Percentiles rank a stretch among this genome's conserved stretches.
Conservation (phyloP, 768 basidiomycete genomes). For the Roridomyces roridus region DNA sequence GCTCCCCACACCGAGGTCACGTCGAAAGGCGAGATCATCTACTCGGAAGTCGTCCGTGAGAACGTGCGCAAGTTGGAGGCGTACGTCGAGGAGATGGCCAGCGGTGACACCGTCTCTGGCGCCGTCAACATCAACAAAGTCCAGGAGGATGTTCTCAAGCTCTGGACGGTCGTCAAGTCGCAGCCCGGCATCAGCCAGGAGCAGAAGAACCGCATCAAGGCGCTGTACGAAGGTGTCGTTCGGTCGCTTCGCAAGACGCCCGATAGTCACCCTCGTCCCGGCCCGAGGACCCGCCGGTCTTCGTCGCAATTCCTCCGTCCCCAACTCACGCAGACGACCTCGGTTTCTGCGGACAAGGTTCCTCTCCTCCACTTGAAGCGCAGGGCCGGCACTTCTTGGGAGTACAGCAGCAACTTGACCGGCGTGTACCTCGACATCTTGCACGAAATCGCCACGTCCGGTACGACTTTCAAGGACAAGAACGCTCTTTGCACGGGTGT, state of each 20-base stretch:
- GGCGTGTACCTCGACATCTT: slow-evolving; percentile 95
- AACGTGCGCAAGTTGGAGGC: slow-evolving; percentile 97
- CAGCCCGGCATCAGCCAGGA: slow-evolving; percentile 97
- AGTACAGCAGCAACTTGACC: slow-evolving; percentile 97
- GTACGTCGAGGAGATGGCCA: slow-evolving; percentile 98
- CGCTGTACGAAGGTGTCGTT: slow-evolving; percentile 95
- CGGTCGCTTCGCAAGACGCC: slow-evolving; percentile 86
- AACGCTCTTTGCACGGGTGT: slow-evolving; percentile 98
- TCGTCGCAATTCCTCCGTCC: slow-evolving; percentile 98
- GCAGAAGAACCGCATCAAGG: slow-evolving; percentile 95
- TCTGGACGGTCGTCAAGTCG: slow-evolving; percentile 97
- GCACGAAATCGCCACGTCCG: slow-evolving; percentile 97
- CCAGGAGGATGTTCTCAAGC: slow-evolving; percentile 93
- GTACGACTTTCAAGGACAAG: slow-evolving; percentile 99
- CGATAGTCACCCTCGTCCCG: slow-evolving; percentile 61
- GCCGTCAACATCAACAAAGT: slow-evolving; percentile 96
- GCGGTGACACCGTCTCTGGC: slow-evolving; percentile 84
- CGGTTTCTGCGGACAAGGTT: slow-evolving; percentile 81
- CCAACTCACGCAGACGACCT: slow-evolving; percentile 76
- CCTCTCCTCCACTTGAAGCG: slow-evolving; percentile 97
- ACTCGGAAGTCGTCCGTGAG: slow-evolving; percentile 93
- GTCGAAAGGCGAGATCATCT: slow-evolving; percentile 92
- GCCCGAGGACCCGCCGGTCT: slow-evolving; percentile 79
- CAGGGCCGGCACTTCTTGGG: slow-evolving; percentile 94
- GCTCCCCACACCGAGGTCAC: slow-evolving; percentile 95